These are phyloP conservation scores for Fraxinus baroniana DNA, from an alignment of 305 asterid species.

Conservation along the genomic window DNA sequence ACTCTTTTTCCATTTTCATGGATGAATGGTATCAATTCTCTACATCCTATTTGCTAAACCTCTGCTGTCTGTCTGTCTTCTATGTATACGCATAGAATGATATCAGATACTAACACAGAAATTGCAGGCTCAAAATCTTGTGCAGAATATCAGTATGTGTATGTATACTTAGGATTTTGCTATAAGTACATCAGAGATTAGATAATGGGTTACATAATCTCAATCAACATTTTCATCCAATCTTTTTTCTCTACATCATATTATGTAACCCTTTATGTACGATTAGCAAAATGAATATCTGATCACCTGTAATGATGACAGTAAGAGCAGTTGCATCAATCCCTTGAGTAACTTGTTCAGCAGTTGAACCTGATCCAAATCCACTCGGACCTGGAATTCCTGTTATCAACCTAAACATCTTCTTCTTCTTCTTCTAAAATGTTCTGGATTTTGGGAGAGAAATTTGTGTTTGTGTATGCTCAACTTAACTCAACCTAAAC, in stretches of 20 bases:
- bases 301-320: constrained; percentile 39
- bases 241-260: no score
- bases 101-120: not conserved
- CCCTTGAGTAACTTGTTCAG: constrained; percentile 37
- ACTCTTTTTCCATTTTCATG: no score
- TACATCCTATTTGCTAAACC: no score
- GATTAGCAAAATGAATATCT: not conserved
- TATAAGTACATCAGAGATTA: no score
- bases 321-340: constrained; percentile 37
- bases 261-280: no score
- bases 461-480: not conserved
- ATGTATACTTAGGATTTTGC: not conserved
- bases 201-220: no score
- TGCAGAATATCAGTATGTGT: not conserved
- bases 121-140: not conserved
- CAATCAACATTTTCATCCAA: no score
- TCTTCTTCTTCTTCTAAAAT: not conserved
- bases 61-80: no score
- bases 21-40: no score
- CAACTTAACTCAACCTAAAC: not conserved
- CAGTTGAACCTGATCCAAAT: constrained; percentile 48
- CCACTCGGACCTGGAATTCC: constrained; percentile 45
- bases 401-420: constrained; percentile 38
- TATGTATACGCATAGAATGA: no score
- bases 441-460: not conserved